These are phyloP conservation scores for Phytopythium kandeliae DNA, from an alignment of 352 stramenopile genomes.

Conservation along the genomic window DNA sequence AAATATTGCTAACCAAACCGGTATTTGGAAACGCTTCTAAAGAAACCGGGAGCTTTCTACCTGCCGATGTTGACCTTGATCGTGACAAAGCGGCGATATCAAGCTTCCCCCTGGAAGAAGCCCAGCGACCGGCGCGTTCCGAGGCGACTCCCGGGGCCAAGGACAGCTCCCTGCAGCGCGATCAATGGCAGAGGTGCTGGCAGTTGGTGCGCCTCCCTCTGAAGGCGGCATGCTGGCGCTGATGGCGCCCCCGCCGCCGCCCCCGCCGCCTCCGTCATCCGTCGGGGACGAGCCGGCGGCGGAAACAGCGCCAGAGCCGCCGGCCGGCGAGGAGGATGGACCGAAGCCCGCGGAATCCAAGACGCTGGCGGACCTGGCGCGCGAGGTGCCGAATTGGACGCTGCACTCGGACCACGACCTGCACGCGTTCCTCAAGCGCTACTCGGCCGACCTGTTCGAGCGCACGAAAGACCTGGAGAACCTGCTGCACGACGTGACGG, in stretches of 20 bases:
- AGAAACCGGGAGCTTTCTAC: too few species aligned
- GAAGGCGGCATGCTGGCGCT: constrained; percentile 14
- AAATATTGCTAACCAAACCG: too few species aligned
- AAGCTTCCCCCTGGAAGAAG: too few species aligned
- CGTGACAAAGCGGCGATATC: too few species aligned
- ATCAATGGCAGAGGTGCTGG: constrained; percentile 25
- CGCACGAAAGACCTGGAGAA: constrained; percentile 73
- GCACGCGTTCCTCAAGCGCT: constrained; percentile 59
- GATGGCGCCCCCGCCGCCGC: constrained; percentile 15
- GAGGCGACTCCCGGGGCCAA: too few species aligned
- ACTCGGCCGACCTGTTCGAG: constrained; percentile 61
- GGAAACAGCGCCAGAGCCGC: not conserved
- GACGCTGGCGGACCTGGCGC: constrained; percentile 35
- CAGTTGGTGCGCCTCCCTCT: constrained; percentile 16
- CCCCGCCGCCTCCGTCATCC: constrained; percentile 7
- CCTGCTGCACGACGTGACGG: constrained; percentile 58
- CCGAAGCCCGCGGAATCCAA: constrained; percentile 17
- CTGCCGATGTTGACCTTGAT: too few species aligned
- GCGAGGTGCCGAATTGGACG: constrained; percentile 56
- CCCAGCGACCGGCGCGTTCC: too few species aligned
- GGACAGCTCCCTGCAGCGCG: too few species aligned
- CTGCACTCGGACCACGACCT: constrained; percentile 71
- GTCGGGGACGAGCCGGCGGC: not conserved
- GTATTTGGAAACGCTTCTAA: too few species aligned
- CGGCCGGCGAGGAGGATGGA: not conserved